Percentiles rank a stretch among this genome's conserved stretches.
These are phyloP conservation scores for Solanum peruvianum DNA, from an alignment of 257 asterid species.

Conservation along the genomic window DNA sequence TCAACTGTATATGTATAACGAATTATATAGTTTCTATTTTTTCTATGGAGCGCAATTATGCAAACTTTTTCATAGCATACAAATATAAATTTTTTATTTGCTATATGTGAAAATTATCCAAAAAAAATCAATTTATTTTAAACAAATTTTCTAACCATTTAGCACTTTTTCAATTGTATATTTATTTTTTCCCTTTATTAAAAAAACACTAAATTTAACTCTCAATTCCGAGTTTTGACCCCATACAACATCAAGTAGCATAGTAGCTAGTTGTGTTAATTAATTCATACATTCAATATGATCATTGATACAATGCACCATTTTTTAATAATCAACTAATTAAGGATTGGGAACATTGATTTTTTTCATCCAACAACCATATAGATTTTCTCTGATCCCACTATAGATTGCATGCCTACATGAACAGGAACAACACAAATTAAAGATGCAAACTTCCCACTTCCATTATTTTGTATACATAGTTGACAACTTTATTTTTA, in stretches of 20 bases:
- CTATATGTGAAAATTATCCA: too few species aligned
- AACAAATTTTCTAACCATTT: too few species aligned
- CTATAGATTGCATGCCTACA: background rate
- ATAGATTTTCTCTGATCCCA: background rate
- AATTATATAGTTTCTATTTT: too few species aligned
- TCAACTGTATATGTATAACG: too few species aligned
- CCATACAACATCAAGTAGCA: background rate
- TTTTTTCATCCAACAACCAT: background rate
- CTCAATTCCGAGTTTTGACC: too few species aligned
- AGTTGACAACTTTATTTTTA: background rate
- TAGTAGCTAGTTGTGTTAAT: background rate
- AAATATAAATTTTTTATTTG: too few species aligned
- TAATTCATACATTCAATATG: background rate
- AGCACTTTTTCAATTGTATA: too few species aligned
- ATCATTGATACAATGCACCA: background rate
- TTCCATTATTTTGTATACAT: background rate
- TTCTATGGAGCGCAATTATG: too few species aligned
- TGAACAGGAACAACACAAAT: background rate
- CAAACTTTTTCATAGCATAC: too few species aligned
- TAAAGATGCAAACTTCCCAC: background rate
- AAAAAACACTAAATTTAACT: too few species aligned
- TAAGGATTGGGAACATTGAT: background rate
- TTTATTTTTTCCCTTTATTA: too few species aligned
- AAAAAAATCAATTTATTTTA: too few species aligned
- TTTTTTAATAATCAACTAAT: background rate